A percentile compares a stretch with the other conserved stretches of the same genome.
Conservation (phyloP, 2,329 filamentous ascomycete genomes). For the Diplocarpon mali region DNA sequence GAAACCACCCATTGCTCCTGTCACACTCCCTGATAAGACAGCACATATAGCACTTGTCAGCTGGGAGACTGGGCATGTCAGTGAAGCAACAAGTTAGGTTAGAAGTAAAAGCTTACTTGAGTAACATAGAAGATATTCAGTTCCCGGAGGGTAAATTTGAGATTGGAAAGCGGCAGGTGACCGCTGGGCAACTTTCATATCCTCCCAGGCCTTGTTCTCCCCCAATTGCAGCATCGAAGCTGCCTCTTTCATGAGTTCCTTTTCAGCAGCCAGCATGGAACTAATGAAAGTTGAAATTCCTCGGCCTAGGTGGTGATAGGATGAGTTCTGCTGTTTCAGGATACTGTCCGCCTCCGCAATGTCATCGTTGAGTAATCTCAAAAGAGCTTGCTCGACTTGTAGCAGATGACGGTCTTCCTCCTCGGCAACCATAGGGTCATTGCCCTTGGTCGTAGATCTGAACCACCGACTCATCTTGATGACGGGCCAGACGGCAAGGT, state of each 20-base stretch:
- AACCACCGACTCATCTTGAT: constrained; percentile 27
- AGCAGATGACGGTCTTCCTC: constrained; percentile 44
- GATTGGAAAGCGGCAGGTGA: constrained; percentile 44
- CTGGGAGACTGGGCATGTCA: constrained; percentile 47
- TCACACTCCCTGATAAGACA: constrained; percentile 84
- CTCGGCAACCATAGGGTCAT: constrained; percentile 24
- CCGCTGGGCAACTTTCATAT: constrained; percentile 64
- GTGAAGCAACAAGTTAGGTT: neutral
- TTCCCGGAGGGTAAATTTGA: constrained; percentile 65
- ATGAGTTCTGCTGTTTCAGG: constrained; percentile 60
- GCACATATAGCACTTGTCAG: constrained; percentile 82
- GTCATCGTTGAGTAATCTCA: constrained; percentile 79
- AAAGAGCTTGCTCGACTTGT: constrained; percentile 52
- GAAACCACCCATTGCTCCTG: constrained; percentile 83
- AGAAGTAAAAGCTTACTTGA: constrained; percentile 35
- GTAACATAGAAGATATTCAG: constrained; percentile 75
- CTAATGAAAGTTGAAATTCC: constrained; percentile 76
- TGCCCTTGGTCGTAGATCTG: constrained; percentile 17
- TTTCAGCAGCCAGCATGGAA: constrained; percentile 83
- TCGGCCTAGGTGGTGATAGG: constrained; percentile 79
- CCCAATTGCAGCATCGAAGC: constrained; percentile 60
- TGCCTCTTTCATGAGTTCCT: constrained; percentile 80
- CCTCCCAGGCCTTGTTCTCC: constrained; percentile 64
- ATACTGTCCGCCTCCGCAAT: constrained; percentile 71
- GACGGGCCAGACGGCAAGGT: constrained; percentile 2